Evolutionary conservation across 73 alveolate genomes (phyloP), one percentile per base, ranked within the genome.

Genomic region (Urostyla sp.): DNA sequence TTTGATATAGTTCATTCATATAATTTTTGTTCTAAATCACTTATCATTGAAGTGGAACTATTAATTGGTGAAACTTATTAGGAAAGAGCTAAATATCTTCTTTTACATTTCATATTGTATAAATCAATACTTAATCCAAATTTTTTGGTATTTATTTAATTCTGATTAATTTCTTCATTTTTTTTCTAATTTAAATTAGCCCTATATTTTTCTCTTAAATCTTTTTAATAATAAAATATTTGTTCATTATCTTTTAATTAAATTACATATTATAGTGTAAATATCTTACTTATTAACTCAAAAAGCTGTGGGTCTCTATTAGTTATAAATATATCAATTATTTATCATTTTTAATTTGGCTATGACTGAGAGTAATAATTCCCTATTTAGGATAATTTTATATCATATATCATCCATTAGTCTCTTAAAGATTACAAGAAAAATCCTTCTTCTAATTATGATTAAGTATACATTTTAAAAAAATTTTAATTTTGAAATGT

Each of bases 361-460:
- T n/a, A 40, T 40, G 10, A 40, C 15, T 10, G 20, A 40, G 20
- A 40, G 10, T 40, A 10, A 40, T 15, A 40, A 11, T 40, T 31
- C n/a, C 37, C 75, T 28, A 35, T 15, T 15, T 20, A 20, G 5
- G 16, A 21, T 21, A 63, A 63, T 40, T 18, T 10, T 21, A 63
- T 21, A 18, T 50, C 61, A 40, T 13, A 63, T 1, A 44, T 50
- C n/a, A 43, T 60, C 79, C 79, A 63, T 38, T 21, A 48, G 23
- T 63, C 79, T 63, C 60, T 63, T 7, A 63, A 46, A 13, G 21
- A 43, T 4, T 30, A 24, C 30, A 63, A 23, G 30, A 63, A 63
- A 50, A 63, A 63, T 31, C 79, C 79, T 28, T 63, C 79, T 43
- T 63, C 79, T 3, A 63, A 21, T 63, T 63, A 24, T 23, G 18